A percentile compares a stretch with the other conserved stretches of the same genome.
Conservation (phyloP, 2,329 filamentous ascomycete species). For the Emydomyces testavorans region DNA sequence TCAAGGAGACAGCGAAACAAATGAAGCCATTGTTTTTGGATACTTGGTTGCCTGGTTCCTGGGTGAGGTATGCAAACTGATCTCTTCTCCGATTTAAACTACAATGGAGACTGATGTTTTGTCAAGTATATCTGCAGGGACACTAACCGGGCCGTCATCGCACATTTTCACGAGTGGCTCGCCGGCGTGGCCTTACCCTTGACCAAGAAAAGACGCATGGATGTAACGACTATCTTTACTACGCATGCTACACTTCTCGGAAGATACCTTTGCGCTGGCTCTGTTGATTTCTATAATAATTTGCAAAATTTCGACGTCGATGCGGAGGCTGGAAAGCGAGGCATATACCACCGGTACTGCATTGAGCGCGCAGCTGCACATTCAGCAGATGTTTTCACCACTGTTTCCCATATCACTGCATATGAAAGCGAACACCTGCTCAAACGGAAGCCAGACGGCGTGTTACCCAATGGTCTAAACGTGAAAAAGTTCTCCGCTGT, state of each 20-base stretch:
- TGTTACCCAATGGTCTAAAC: slow-evolving; percentile 91
- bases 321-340: slow-evolving; percentile 89
- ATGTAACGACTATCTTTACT: slow-evolving; percentile 96
- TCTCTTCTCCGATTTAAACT: background rate
- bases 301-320: slow-evolving; percentile 95
- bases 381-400: slow-evolving; percentile 91
- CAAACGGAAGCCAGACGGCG: slow-evolving; percentile 94
- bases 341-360: slow-evolving; percentile 97
- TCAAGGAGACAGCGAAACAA: slow-evolving; percentile 83
- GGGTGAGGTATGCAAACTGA: slow-evolving; percentile 61
- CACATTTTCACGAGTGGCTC: slow-evolving; percentile 98
- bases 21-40: slow-evolving; percentile 93
- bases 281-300: slow-evolving; percentile 99
- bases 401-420: slow-evolving; percentile 94
- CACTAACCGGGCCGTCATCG: slow-evolving; percentile 82
- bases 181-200: slow-evolving; percentile 86
- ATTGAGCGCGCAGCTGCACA: slow-evolving; percentile 92
- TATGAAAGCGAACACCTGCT: slow-evolving; percentile 96
- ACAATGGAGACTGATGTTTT: slow-evolving; percentile 15
- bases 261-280: slow-evolving; percentile 91
- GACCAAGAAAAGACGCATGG: slow-evolving; percentile 86
- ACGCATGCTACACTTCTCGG: slow-evolving; percentile 93
- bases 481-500: slow-evolving; percentile 98
- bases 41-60: slow-evolving; percentile 97
- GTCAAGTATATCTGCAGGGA: slow-evolving; percentile 82